Evolutionary conservation across 495 filamentous ascomycete genomes (phyloP), one percentile per base, ranked within the genome.

Genomic region (Rhypophila decipiens): DNA sequence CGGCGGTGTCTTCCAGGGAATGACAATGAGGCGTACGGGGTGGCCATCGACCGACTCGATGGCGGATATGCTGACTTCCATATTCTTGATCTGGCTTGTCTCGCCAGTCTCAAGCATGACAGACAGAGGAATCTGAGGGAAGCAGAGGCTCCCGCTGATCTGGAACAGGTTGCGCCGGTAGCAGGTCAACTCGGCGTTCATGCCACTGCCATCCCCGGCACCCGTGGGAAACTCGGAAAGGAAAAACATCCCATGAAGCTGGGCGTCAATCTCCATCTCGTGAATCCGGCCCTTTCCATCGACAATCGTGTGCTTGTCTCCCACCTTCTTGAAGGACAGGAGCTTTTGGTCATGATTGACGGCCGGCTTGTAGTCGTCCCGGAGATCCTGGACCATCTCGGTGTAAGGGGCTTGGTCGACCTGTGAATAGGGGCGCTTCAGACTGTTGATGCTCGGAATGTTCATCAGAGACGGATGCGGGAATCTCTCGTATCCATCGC

Each of bases 201-300:
- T 65, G 33, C 76, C 68, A 41, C 77, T 75, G 39, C 81, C 79
- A 51, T 87, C 82, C 45, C 75, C 77, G 24, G 77, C 72, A 33
- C 77, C 75, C 20, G 87, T 79, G 12, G 87, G 84, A 51, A 90
- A 84, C 65, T 96, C 90, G 47, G 89, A 89, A 19, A 96, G 75
- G 61, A 95, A 96, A 68, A 96, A 96, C 88, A 95, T 96, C 64
- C 90, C 90, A 62, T 95, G 88, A 36, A 96, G 76, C 64, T 94
- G 89, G 35, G 89, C 88, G 24, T 86, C 78, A 19, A 95, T 72
- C 44, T 78, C 75, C 36, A 78, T 72, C 44, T 75, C 68, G 55
- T 76, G 72, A 53, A 76, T 70, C 39, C 74, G 69, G 15, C 75
- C 76, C 59, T 76, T 72, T 31, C 65, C 58, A 51, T 80, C 76